phyloP scores from a whole-genome alignment of 2,329 filamentous ascomycete species.

The Sporothrix mexicana region DNA sequence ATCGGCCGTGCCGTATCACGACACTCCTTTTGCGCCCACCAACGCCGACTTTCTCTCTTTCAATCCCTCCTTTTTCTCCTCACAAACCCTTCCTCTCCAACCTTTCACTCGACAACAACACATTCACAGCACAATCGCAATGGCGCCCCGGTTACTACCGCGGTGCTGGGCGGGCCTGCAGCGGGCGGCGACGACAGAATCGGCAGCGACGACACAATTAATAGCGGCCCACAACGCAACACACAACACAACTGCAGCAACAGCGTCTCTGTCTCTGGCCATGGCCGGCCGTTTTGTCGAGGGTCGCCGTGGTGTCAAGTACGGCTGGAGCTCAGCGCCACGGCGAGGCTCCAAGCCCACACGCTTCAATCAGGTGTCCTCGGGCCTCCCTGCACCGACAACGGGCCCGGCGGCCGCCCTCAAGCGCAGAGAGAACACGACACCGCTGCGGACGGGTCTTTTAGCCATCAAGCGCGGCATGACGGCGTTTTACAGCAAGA shows the following conservation, averaged over 20 bases:
- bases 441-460: conserved; percentile 75
- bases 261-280: not conserved
- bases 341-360: conserved; percentile 57
- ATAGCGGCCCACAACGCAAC: not conserved
- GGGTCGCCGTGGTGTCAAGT: conserved; percentile 57
- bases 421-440: conserved; percentile 62
- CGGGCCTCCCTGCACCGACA: conserved; percentile 62
- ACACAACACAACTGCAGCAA: not conserved
- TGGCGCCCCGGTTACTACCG: conserved; percentile 46
- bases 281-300: conserved; percentile 27
- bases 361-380: conserved; percentile 65
- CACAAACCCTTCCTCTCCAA: not conserved
- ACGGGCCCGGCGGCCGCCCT: conserved; percentile 67
- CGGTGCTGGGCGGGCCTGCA: conserved; percentile 41
- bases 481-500: conserved; percentile 85
- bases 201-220: not conserved
- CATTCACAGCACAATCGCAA: conserved; percentile 33
- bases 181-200: conserved; percentile 25
- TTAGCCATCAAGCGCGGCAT: conserved; percentile 94
- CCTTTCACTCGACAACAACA: not conserved
- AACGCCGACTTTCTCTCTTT: not conserved
- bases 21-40: not conserved
- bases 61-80: not conserved
- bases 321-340: conserved; percentile 63
- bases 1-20: not conserved